Conservation (phyloP, 225 moss, liverwort and hornwort genomes). For the Asterella californica region DNA sequence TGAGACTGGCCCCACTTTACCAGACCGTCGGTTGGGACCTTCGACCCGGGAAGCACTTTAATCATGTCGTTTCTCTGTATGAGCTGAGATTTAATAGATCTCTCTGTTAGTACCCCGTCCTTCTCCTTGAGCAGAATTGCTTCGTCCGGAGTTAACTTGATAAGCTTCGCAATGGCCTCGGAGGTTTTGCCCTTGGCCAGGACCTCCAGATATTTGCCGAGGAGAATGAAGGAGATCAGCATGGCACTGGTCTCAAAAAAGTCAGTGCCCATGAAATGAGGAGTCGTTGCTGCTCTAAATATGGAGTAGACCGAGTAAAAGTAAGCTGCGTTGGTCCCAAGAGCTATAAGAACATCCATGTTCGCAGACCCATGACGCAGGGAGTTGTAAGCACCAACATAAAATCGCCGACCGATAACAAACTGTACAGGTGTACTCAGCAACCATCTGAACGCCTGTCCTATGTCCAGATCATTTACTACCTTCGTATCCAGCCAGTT, state of each 20-base stretch:
- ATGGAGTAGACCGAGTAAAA: slow-evolving; percentile 89
- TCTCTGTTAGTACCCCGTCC: slow-evolving; percentile 46
- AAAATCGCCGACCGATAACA: slow-evolving; percentile 74
- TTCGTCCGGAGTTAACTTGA: slow-evolving; percentile 84
- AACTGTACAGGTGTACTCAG: slow-evolving; percentile 91
- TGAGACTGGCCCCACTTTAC: slow-evolving; percentile 87
- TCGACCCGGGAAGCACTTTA: slow-evolving; percentile 92
- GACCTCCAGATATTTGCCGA: slow-evolving; percentile 91
- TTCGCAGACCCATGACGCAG: slow-evolving; percentile 80
- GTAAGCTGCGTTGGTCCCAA: slow-evolving; percentile 96
- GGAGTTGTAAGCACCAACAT: slow-evolving; percentile 86
- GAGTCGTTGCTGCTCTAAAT: slow-evolving; percentile 58
- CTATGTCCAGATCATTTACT: slow-evolving; percentile 65
- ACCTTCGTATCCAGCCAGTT: slow-evolving; percentile 60
- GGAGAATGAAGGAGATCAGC: slow-evolving; percentile 87
- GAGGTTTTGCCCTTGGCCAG: slow-evolving; percentile 95
- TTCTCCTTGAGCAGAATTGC: slow-evolving; percentile 65
- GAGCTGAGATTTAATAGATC: slow-evolving; percentile 75
- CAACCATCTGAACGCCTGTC: slow-evolving; percentile 71
- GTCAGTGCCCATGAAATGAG: slow-evolving; percentile 71
- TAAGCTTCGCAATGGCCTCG: slow-evolving; percentile 95
- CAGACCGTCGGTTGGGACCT: slow-evolving; percentile 87
- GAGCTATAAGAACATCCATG: slow-evolving; percentile 88
- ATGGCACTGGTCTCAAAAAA: slow-evolving; percentile 99
- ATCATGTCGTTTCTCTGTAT: slow-evolving; percentile 93